A percentile compares a stretch with the other conserved stretches of the same genome.
phyloP scores from a whole-genome alignment of 2,329 filamentous ascomycete species.

The Claviceps monticola region DNA sequence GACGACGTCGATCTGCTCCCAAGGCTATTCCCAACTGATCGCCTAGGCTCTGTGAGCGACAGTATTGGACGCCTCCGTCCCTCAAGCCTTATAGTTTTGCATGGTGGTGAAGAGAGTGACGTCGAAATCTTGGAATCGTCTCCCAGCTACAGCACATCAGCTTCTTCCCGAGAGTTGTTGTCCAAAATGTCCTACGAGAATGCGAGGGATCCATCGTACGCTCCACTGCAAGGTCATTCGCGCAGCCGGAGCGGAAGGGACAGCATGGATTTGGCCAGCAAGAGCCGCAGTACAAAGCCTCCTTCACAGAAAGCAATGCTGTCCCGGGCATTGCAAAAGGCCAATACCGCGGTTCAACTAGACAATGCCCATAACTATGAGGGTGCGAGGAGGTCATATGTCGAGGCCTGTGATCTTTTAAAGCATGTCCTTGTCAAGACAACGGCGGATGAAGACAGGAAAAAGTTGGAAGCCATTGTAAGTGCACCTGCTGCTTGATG shows the following conservation, averaged over 20 bases:
- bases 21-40: slow-evolving; percentile 13
- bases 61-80: not conserved
- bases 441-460: slow-evolving; percentile 71
- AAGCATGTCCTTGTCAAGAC: slow-evolving; percentile 80
- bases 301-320: slow-evolving; percentile 89
- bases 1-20: slow-evolving; percentile 4
- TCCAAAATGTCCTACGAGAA: slow-evolving; percentile 19
- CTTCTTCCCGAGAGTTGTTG: slow-evolving; percentile 4
- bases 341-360: slow-evolving; percentile 86
- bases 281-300: slow-evolving; percentile 22
- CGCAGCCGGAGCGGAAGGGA: slow-evolving; percentile 19
- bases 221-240: slow-evolving; percentile 16
- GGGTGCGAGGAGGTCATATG: slow-evolving; percentile 78
- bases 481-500: slow-evolving; percentile 25
- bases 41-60: slow-evolving; percentile 13
- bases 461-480: slow-evolving; percentile 87
- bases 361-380: slow-evolving; percentile 95
- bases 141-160: slow-evolving; percentile 1
- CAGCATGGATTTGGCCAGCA: slow-evolving; percentile 18
- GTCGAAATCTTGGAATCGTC: slow-evolving; percentile 9
- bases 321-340: slow-evolving; percentile 87
- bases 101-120: slow-evolving; percentile 6
- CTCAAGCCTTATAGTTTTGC: slow-evolving; percentile 4
- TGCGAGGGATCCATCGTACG: slow-evolving; percentile 14
- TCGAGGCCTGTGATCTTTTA: slow-evolving; percentile 77